Evolutionary conservation across 345 rosid genomes (phyloP), one percentile per base, ranked within the genome.

Genomic region (Excoecaria cochinchinensis): DNA sequence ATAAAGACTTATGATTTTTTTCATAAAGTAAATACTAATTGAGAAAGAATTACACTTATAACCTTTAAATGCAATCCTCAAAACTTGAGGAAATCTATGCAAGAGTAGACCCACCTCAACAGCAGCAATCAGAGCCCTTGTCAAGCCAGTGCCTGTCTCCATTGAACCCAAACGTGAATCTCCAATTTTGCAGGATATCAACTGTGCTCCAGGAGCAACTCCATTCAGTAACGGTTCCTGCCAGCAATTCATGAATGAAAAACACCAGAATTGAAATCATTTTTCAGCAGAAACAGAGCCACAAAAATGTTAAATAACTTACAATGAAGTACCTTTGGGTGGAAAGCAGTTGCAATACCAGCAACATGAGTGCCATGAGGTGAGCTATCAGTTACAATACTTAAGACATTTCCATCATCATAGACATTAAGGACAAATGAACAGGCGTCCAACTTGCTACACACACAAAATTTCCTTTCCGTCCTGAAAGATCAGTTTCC

Each of bases 291-390:
- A 74, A 64, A 53, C 21, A 76, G 75, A 46, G 69, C n/a, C 24
- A 40, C 46, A 79, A 72, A 56, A 14, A 50, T 16, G 66, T 31
- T 48, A 14, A 19, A 46, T n/a, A 67, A 60, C 69, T 74, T 53
- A 52, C 67, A 74, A 31, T 38, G 63, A 47, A 44, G 51, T 84
- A 95, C 99, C 99, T 95, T 84, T 51, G 92, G 91, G 80, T 92
- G 94, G 83, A 87, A 92, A 73, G 99, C 99, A 79, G 97, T 78
- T 63, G 99, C 97, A 79, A 95, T 95, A 79, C 97, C 97, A 81
- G 99, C 90, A 81, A 95, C 99, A 90, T 95, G 99, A 84, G 99
- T 95, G 31, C 94, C 99, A 72, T 95, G 99, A 75, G 98, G 94
- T 72, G 98, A 95, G 86, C 95, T 25, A 86, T 95, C 99, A 2